Evolutionary conservation across 1,284 basidiomycete species (phyloP).

Genomic region (Exobasidium rhododendri): DNA sequence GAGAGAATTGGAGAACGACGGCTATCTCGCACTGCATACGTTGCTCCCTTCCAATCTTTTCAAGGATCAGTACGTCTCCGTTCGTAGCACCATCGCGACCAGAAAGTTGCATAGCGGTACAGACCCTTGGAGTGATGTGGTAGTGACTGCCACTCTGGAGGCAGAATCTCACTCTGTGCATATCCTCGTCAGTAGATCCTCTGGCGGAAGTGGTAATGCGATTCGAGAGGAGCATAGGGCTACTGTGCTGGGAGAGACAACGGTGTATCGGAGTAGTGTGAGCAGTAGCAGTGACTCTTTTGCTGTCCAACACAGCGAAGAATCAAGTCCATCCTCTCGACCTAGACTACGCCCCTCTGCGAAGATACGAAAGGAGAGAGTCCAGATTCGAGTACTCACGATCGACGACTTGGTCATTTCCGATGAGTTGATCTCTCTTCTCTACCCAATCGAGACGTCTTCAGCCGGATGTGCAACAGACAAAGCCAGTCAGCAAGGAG

Average conservation of each 20-base stretch:
- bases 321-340: neutral
- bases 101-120: neutral
- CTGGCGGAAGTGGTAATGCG: neutral
- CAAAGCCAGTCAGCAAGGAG: neutral
- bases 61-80: conserved; percentile 12
- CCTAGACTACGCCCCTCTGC: neutral
- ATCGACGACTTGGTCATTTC: conserved; percentile 7
- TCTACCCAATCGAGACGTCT: neutral
- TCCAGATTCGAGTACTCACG: conserved; percentile 1
- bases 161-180: conserved; percentile 8
- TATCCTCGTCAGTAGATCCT: neutral
- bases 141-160: neutral
- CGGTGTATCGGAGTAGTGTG: neutral
- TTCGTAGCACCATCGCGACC: neutral
- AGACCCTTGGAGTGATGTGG: conserved; percentile 2
- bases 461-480: neutral
- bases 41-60: conserved; percentile 4
- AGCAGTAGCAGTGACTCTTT: no score
- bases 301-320: neutral
- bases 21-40: conserved; percentile 2
- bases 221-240: neutral
- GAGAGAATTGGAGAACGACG: neutral
- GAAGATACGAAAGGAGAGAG: conserved; percentile 9
- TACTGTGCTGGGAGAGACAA: conserved; percentile 1
- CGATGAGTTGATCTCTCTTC: neutral